Evolutionary conservation across 1,139 yeast species (phyloP).

Genomic region (Waltiozyma sp.): DNA sequence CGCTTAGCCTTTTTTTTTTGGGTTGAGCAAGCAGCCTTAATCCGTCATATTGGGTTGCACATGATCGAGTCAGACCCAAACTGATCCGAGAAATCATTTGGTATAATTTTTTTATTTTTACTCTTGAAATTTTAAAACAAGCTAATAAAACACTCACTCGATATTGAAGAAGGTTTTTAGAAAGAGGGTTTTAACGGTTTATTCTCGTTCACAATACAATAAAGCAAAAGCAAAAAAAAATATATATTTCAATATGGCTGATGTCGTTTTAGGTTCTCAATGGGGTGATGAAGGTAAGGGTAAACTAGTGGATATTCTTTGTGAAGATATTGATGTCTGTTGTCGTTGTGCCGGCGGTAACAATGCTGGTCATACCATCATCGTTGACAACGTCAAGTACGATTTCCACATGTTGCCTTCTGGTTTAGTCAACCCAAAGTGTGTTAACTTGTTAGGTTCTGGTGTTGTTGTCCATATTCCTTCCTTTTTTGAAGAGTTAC

Average conservation of each 20-base stretch:
- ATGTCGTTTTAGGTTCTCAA: constrained; percentile 91
- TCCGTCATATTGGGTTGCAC: too few relatives aligned
- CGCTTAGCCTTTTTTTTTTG: too few relatives aligned
- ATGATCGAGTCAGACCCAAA: too few relatives aligned
- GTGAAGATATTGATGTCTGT: constrained; percentile 91
- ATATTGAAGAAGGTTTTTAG: not conserved
- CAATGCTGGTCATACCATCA: constrained; percentile 98
- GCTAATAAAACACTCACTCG: too few relatives aligned
- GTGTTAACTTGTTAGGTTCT: constrained; percentile 82
- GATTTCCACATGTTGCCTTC: constrained; percentile 99
- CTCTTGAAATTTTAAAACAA: too few relatives aligned
- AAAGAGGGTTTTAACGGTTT: not conserved
- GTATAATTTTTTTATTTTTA: too few relatives aligned
- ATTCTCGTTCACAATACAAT: not conserved
- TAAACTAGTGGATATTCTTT: constrained; percentile 84
- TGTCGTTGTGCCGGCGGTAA: constrained; percentile 99
- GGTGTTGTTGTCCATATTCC: constrained; percentile 97
- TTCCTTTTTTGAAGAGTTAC: constrained; percentile 81
- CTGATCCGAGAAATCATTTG: too few relatives aligned
- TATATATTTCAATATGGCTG: constrained; percentile 23
- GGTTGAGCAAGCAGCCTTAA: not conserved
- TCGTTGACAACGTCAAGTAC: constrained; percentile 75
- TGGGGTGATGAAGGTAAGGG: constrained; percentile 99
- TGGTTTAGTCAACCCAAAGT: constrained; percentile 87
- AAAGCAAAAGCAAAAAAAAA: not conserved